A percentile compares a stretch with the other conserved stretches of the same genome.
Evolutionary conservation across 495 filamentous ascomycete species (phyloP).

Genomic region (Penicillium steckii): DNA sequence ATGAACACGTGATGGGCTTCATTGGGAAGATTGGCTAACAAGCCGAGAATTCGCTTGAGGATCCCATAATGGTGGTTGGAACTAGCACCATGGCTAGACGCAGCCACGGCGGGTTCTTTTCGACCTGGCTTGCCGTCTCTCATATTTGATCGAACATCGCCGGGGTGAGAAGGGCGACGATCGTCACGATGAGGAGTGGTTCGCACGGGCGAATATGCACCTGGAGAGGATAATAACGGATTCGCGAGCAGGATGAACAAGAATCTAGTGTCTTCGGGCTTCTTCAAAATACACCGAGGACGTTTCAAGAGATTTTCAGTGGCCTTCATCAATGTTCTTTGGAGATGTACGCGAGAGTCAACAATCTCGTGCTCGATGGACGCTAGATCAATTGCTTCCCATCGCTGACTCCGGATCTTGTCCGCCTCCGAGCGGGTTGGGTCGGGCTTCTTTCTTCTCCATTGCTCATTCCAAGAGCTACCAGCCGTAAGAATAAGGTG

Average conservation of each 20-base stretch:
- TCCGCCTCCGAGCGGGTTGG: constrained; percentile 28
- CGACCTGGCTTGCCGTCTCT: constrained; percentile 21
- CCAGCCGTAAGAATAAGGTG: constrained; percentile 66
- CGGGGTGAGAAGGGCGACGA: constrained; percentile 30
- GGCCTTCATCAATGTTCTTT: constrained; percentile 73
- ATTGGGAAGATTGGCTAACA: constrained; percentile 72
- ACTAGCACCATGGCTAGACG: constrained; percentile 26
- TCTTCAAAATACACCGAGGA: constrained; percentile 67
- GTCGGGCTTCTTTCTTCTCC: constrained; percentile 39
- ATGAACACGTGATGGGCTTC: constrained; percentile 81
- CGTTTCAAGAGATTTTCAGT: constrained; percentile 84
- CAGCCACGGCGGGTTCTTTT: constrained; percentile 13
- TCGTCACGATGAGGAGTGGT: constrained; percentile 17
- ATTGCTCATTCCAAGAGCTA: constrained; percentile 53
- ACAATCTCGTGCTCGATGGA: constrained; percentile 59
- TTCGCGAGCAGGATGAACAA: constrained; percentile 84
- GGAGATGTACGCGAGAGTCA: constrained; percentile 67
- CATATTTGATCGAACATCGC: constrained; percentile 14
- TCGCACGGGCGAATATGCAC: constrained; percentile 7
- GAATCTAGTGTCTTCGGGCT: constrained; percentile 73
- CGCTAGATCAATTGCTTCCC: constrained; percentile 31
- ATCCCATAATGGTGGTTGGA: constrained; percentile 73
- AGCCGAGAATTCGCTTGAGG: constrained; percentile 79
- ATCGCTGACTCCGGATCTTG: constrained; percentile 22
- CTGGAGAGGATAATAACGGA: constrained; percentile 60